A percentile compares a stretch with the other conserved stretches of the same genome.
These are phyloP conservation scores for Petrea volubilis DNA, from an alignment of 257 asterid genomes.

Conservation along the genomic window DNA sequence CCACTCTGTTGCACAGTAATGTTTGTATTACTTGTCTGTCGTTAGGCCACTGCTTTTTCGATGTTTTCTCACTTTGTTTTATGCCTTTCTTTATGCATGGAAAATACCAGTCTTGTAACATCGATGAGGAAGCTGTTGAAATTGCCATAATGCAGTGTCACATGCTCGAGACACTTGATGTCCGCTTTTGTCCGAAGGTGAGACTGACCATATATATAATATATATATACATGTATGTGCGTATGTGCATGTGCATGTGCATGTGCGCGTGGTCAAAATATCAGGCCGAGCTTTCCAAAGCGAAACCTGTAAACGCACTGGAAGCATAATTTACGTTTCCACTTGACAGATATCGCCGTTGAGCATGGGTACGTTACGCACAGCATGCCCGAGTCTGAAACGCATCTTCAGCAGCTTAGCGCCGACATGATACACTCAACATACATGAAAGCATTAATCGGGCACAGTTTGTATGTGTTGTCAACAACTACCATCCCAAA, in stretches of 20 bases:
- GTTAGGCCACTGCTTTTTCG: not conserved
- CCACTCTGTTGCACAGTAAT: not conserved
- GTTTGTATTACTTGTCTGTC: not conserved
- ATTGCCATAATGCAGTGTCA: slow-evolving; percentile 68
- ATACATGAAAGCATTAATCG: not conserved
- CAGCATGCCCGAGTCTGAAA: slow-evolving; percentile 80
- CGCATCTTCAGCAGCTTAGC: slow-evolving; percentile 82
- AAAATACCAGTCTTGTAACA: slow-evolving; percentile 73
- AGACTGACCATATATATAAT: not conserved
- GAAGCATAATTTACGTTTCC: not conserved
- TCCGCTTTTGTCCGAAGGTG: slow-evolving; percentile 94
- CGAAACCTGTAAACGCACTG: not conserved
- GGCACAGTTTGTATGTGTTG: slow-evolving; percentile 7
- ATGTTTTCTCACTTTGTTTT: not conserved
- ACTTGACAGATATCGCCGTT: slow-evolving; percentile 60
- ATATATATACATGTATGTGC: not conserved
- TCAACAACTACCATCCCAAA: not conserved
- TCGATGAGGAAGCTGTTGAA: slow-evolving; percentile 79
- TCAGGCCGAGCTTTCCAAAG: not conserved
- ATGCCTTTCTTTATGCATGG: slow-evolving; percentile 8
- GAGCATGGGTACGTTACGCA: slow-evolving; percentile 69
- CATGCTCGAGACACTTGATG: slow-evolving; percentile 95
- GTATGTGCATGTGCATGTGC: not conserved
- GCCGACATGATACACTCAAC: slow-evolving; percentile 35
- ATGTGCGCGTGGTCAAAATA: not conserved